Evolutionary conservation across 1,284 basidiomycete species (phyloP).

Genomic region (Cutaneotrichosporon sp.): DNA sequence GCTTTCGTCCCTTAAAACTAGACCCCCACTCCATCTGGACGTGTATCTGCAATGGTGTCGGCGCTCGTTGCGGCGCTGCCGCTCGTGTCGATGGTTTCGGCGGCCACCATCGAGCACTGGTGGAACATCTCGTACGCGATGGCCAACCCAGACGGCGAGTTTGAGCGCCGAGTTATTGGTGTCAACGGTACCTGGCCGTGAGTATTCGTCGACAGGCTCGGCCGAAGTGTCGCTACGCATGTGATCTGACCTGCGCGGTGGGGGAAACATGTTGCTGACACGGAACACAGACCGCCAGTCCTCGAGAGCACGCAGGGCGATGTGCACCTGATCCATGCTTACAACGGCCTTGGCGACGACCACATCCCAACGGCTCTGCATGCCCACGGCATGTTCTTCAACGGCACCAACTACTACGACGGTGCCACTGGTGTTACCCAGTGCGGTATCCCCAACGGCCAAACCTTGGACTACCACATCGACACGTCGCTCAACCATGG

Average conservation of each 20-base stretch:
- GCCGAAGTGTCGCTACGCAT: neutral
- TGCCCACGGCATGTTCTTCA: slow-evolving; percentile 92
- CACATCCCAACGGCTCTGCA: slow-evolving; percentile 56
- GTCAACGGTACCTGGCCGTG: slow-evolving; percentile 89
- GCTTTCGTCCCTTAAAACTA: no score
- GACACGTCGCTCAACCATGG: slow-evolving; percentile 58
- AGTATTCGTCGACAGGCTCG: slow-evolving; percentile 38
- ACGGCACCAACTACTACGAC: slow-evolving; percentile 76
- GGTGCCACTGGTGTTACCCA: slow-evolving; percentile 77
- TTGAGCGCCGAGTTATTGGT: slow-evolving; percentile 68
- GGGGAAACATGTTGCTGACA: no score
- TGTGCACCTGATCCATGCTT: slow-evolving; percentile 59
- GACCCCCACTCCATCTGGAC: neutral
- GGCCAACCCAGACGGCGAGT: slow-evolving; percentile 49
- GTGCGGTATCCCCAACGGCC: slow-evolving; percentile 78
- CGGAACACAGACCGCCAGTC: slow-evolving; percentile 62
- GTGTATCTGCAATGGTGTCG: slow-evolving; percentile 9
- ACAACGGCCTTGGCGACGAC: slow-evolving; percentile 61
- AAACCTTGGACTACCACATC: slow-evolving; percentile 71
- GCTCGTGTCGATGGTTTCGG: slow-evolving; percentile 22
- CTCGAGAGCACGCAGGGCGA: slow-evolving; percentile 68
- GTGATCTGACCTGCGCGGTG: no score
- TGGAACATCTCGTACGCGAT: slow-evolving; percentile 49
- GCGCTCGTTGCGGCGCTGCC: slow-evolving; percentile 19
- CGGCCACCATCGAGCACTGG: slow-evolving; percentile 45